Evolutionary conservation across 2,329 filamentous ascomycete genomes (phyloP), one percentile per base, ranked within the genome.

Genomic region (Ophiognomonia clavigignenti-juglandacearum): DNA sequence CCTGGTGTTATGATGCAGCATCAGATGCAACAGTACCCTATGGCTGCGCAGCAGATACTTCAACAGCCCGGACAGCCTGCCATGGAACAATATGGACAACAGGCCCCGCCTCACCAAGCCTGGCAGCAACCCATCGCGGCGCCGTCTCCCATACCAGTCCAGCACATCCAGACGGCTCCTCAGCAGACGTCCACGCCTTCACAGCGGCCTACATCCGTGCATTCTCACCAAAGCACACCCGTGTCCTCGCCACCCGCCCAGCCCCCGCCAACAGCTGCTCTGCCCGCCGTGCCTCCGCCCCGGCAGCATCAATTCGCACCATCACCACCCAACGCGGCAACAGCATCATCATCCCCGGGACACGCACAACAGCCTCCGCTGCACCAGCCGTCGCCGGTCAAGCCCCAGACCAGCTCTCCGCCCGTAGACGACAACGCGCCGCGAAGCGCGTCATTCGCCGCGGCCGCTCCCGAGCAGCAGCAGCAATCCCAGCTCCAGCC

Each of bases 401-500:
- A 22, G 35, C 19, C 43, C 1, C 38, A 39, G 39, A 20, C 31
- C 4, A 16, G 27, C 23, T 38, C 40, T n/a, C 27, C 19, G 23
- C 23, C 45, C n/a, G n/a, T n/a, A n/a, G 18, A 22, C n/a, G 45
- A 34, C 13, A 19, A 39, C 7, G 42, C 41, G 18, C 38, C 42
- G 4, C 45, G 34, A 5, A 46, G 45, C 23, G 6, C 42, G 9
- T 43, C 45, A 10, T 32, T 41, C 8, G 34, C 34, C 8, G 20
- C 29, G 32, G 26, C 37, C 7, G 32, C 26, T 4, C 26, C 41
- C 4, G 49, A n/a, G n/a, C n/a, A n/a, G n/a, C n/a, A n/a, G n/a
- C n/a, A 39, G 27, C 50, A 49, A 19, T 29, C 37, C 31, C 50
- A 52, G 13, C 50, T 52, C 10, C 46, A 40, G 46, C 50, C 46